phyloP scores from a whole-genome alignment of 352 stramenopile species.

The Globisporangium emineosum region DNA sequence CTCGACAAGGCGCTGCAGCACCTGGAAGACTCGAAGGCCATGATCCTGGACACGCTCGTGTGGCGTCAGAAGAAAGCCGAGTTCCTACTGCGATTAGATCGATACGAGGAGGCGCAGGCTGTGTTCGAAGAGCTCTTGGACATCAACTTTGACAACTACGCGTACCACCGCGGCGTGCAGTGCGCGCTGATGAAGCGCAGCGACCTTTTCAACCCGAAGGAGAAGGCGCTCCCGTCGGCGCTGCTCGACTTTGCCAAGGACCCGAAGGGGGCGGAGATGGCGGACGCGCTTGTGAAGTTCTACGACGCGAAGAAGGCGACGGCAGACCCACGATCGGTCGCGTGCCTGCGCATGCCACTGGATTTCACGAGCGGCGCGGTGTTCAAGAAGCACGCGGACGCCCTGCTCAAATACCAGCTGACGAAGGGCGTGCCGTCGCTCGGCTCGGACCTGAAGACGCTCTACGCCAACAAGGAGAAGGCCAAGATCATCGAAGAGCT shows the following conservation, averaged over 20 bases:
- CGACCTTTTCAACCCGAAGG: constrained; percentile 48
- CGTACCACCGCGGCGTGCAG: constrained; percentile 86
- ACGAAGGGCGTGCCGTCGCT: constrained; percentile 93
- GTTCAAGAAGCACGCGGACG: constrained; percentile 69
- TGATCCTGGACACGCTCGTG: constrained; percentile 71
- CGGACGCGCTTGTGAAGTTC: constrained; percentile 46
- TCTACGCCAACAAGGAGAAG: constrained; percentile 76
- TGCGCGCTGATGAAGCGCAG: constrained; percentile 61
- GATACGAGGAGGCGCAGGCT: constrained; percentile 59
- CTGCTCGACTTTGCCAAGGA: constrained; percentile 50
- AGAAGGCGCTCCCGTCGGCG: constrained; percentile 39
- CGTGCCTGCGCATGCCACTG: constrained; percentile 90
- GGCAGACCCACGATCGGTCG: constrained; percentile 64
- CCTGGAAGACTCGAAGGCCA: constrained; percentile 73
- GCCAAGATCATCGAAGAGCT: constrained; percentile 68
- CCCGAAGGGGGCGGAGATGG: constrained; percentile 37
- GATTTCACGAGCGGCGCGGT: constrained; percentile 79
- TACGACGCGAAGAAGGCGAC: constrained; percentile 47
- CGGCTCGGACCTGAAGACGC: constrained; percentile 89
- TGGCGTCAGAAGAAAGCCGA: constrained; percentile 81
- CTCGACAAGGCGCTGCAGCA: constrained; percentile 82
- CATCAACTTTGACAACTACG: constrained; percentile 92
- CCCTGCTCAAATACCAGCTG: constrained; percentile 67
- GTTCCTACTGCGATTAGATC: constrained; percentile 57
- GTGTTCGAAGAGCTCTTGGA: constrained; percentile 75